These are phyloP conservation scores for Panellus pusillus DNA, from an alignment of 768 basidiomycete genomes.

Conservation along the genomic window DNA sequence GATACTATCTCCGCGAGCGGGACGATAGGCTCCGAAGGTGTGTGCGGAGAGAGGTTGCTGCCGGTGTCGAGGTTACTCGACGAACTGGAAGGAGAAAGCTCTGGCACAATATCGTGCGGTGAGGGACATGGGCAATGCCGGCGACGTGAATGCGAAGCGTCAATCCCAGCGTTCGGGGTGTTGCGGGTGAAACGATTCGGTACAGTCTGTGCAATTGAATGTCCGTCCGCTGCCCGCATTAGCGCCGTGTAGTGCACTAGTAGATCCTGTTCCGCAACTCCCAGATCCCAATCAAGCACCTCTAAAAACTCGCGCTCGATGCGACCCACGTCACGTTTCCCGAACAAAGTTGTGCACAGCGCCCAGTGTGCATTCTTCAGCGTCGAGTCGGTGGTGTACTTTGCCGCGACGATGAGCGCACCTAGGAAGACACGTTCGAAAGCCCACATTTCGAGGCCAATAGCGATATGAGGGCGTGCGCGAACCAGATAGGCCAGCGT, in stretches of 20 bases:
- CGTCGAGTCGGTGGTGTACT: conserved; percentile 88
- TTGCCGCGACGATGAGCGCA: conserved; percentile 84
- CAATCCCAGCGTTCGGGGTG: too few relatives aligned
- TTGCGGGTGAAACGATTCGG: too few relatives aligned
- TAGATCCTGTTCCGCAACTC: conserved; percentile 63
- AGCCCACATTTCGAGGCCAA: conserved; percentile 83
- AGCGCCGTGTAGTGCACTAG: conserved; percentile 48
- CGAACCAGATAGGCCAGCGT: conserved; percentile 77
- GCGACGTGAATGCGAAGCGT: too few relatives aligned
- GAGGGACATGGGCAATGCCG: too few relatives aligned
- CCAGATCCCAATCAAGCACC: conserved; percentile 75
- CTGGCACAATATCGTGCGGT: too few relatives aligned
- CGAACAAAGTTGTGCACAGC: conserved; percentile 79
- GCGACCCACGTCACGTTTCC: conserved; percentile 76
- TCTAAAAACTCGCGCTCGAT: conserved; percentile 83
- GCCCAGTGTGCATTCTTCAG: conserved; percentile 93
- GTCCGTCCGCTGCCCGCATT: not conserved
- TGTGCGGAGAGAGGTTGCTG: too few relatives aligned
- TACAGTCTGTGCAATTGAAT: too few relatives aligned
- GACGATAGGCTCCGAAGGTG: too few relatives aligned
- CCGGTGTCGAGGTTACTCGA: too few relatives aligned
- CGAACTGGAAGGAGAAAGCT: too few relatives aligned
- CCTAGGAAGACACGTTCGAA: conserved; percentile 90
- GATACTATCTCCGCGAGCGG: too few relatives aligned
- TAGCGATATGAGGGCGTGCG: conserved; percentile 76